Evolutionary conservation across 31 red algal species (phyloP).

Genomic region (Odonthalia washingtoniensis): DNA sequence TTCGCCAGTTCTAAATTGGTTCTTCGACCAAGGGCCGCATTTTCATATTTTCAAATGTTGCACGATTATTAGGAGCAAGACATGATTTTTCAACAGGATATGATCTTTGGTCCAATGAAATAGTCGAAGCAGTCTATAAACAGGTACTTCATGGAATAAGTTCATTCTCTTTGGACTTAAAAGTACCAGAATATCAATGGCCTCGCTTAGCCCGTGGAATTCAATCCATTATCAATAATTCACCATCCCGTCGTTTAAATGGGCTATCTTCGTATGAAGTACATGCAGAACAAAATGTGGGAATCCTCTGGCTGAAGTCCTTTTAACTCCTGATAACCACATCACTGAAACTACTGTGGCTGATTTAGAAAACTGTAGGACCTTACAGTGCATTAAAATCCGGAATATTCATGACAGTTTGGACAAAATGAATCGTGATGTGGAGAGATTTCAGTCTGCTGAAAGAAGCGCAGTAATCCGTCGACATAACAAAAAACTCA

Average conservation of each 20-base stretch:
- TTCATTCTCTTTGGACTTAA: neutral
- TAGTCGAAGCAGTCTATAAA: conserved; percentile 38
- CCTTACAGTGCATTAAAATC: too few relatives aligned
- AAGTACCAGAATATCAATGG: neutral
- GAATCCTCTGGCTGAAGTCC: neutral
- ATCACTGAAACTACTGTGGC: too few relatives aligned
- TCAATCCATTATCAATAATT: neutral
- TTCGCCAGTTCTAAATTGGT: conserved; percentile 10
- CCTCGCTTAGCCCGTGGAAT: neutral
- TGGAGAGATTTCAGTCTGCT: neutral
- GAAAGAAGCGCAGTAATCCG: neutral
- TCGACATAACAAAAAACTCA: neutral
- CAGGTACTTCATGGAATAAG: conserved; percentile 5
- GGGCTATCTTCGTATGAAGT: neutral
- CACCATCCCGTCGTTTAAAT: too few relatives aligned
- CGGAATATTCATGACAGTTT: too few relatives aligned
- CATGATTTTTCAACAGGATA: conserved; percentile 53
- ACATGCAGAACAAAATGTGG: neutral
- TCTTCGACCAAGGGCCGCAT: conserved; percentile 43
- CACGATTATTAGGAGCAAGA: conserved; percentile 3
- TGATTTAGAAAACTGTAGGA: too few relatives aligned
- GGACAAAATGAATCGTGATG: neutral
- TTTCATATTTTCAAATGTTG: conserved; percentile 31
- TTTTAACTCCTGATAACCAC: too few relatives aligned
- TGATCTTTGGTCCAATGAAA: conserved; percentile 51